phyloP scores from a whole-genome alignment of 176 grass and related monocot genomes.

The Musa itinerans region DNA sequence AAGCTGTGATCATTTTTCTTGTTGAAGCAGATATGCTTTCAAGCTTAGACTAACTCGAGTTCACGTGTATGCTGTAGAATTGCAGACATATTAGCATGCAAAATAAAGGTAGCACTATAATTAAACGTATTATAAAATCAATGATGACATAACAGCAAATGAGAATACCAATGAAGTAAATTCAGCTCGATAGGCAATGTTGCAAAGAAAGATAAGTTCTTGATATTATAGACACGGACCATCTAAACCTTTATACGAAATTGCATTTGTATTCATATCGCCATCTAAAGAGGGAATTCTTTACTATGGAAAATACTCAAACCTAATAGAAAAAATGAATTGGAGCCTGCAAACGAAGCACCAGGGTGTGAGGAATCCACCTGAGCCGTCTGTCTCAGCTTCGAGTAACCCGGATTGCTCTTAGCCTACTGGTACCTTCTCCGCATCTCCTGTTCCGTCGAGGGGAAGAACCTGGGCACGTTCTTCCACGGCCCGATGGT shows the following conservation, averaged over 20 bases:
- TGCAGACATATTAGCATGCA: not conserved
- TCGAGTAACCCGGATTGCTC: conserved; percentile 57
- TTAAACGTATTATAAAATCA: not conserved
- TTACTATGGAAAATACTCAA: conserved; percentile 5
- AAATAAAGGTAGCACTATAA: too few species aligned
- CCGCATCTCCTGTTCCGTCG: conserved; percentile 58
- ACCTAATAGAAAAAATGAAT: not conserved
- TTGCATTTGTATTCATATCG: not conserved
- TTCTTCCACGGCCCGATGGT: conserved; percentile 86
- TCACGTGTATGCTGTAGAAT: not conserved
- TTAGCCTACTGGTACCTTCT: conserved; percentile 58
- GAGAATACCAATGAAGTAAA: not conserved
- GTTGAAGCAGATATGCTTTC: not conserved
- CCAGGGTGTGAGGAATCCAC: conserved; percentile 16
- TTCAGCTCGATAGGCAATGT: not conserved
- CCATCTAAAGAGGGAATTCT: not conserved
- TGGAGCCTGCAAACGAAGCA: not conserved
- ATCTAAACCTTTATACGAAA: not conserved
- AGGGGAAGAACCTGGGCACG: conserved; percentile 62
- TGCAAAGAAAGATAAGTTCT: too few species aligned
- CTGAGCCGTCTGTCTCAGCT: conserved; percentile 48
- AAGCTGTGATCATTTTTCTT: not conserved
- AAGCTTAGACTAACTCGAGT: not conserved
- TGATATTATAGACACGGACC: not conserved
- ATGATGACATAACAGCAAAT: not conserved